Evolutionary conservation across 768 basidiomycete genomes (phyloP).

Genomic region (Agaricus sinodeliciosus): DNA sequence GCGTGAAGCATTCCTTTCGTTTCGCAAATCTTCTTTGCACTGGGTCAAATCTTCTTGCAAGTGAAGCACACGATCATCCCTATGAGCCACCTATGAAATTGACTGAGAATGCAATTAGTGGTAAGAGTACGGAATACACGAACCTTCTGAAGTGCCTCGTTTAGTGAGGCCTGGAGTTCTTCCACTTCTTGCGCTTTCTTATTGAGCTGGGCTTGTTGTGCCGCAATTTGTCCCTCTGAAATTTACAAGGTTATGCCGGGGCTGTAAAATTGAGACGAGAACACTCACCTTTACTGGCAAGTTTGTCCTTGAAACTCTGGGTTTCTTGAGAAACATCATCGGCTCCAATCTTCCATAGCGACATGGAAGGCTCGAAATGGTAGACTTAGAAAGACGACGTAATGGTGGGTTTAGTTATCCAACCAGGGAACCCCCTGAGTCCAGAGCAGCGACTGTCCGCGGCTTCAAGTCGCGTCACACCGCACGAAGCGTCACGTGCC

Average conservation of each 20-base stretch:
- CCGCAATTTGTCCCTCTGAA: constrained; percentile 42
- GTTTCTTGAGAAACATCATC: constrained; percentile 43
- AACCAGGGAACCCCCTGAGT: too few relatives aligned
- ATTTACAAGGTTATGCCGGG: background rate
- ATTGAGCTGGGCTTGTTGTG: constrained; percentile 36
- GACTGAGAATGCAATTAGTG: constrained; percentile 3
- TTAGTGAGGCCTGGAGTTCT: constrained; percentile 33
- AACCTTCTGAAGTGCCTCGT: constrained; percentile 44
- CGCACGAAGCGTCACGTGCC: too few relatives aligned
- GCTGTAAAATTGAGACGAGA: background rate
- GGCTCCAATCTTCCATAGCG: constrained; percentile 37
- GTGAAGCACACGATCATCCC: constrained; percentile 47
- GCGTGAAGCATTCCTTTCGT: constrained; percentile 43
- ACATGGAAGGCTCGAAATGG: constrained; percentile 25
- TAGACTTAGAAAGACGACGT: too few relatives aligned
- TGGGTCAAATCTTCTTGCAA: constrained; percentile 46
- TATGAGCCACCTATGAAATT: constrained; percentile 41
- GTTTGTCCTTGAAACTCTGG: constrained; percentile 38
- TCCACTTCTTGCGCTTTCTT: constrained; percentile 35
- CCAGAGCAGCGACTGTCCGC: too few relatives aligned
- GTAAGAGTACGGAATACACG: constrained; percentile 8
- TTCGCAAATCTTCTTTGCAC: constrained; percentile 49
- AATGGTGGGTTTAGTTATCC: too few relatives aligned
- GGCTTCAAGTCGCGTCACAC: too few relatives aligned
- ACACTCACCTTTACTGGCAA: constrained; percentile 41